Conservation (phyloP, 441 rosid species). For the Erodium trifolium region DNA sequence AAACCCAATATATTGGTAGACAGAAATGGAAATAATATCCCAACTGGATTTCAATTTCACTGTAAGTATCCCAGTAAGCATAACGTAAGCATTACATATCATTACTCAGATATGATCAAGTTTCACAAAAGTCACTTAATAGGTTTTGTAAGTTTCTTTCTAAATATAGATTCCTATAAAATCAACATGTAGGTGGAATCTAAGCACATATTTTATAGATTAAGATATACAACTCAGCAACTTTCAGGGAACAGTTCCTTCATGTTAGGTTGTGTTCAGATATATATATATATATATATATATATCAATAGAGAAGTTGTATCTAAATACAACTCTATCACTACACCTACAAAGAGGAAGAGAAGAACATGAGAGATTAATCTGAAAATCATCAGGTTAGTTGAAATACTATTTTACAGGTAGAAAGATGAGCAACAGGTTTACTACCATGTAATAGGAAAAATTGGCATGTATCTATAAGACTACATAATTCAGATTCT, state of each 20-base stretch:
- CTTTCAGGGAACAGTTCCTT: neutral
- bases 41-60: neutral
- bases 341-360: too few species aligned
- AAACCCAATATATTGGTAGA: neutral
- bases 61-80: neutral
- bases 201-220: neutral
- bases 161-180: neutral
- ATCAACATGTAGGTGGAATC: neutral
- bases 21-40: neutral
- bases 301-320: too few species aligned
- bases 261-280: neutral
- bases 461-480: neutral
- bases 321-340: too few species aligned
- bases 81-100: neutral
- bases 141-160: neutral
- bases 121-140: neutral
- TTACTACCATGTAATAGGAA: neutral
- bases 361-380: too few species aligned
- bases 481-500: neutral
- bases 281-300: too few species aligned
- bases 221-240: too few species aligned
- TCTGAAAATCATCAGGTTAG: too few species aligned
- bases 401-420: too few species aligned
- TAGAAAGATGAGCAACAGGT: neutral
- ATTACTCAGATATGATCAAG: neutral